Conservation (phyloP, 129 eudicot species). For the Heracleum sosnowskyi region DNA sequence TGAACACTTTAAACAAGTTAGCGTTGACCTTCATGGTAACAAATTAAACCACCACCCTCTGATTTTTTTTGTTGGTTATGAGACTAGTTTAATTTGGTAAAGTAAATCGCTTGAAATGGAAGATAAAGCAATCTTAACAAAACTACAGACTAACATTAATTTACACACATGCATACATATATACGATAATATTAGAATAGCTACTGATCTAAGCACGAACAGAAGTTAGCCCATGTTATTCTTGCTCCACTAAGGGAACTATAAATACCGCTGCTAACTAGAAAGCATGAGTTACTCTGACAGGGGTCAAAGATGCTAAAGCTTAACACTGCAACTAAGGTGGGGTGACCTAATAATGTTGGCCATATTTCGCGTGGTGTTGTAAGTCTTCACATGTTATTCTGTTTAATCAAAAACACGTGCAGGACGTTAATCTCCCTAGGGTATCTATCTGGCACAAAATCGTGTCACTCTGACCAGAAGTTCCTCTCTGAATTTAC, state of each 20-base stretch:
- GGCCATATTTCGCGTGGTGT: neutral
- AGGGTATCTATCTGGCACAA: neutral
- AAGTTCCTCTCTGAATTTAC: neutral
- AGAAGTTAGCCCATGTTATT: neutral
- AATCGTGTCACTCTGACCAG: neutral
- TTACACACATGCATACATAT: neutral
- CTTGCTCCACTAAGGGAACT: neutral
- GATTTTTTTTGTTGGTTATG: neutral
- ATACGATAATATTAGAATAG: neutral
- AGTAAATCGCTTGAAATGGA: neutral
- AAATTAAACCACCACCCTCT: neutral
- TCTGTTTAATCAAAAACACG: neutral
- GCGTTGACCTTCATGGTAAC: conserved; percentile 64
- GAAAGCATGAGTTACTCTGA: neutral
- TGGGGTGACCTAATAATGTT: neutral
- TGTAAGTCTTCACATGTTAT: neutral
- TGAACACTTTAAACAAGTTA: conserved; percentile 51
- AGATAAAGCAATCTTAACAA: neutral
- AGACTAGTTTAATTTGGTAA: neutral
- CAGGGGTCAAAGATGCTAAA: neutral
- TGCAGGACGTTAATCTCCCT: neutral
- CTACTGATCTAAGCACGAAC: neutral
- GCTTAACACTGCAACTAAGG: neutral
- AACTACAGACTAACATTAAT: neutral
- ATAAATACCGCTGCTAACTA: neutral